These are phyloP conservation scores for Phaffomyces opuntiae DNA, from an alignment of 805 yeast genomes.

Conservation along the genomic window DNA sequence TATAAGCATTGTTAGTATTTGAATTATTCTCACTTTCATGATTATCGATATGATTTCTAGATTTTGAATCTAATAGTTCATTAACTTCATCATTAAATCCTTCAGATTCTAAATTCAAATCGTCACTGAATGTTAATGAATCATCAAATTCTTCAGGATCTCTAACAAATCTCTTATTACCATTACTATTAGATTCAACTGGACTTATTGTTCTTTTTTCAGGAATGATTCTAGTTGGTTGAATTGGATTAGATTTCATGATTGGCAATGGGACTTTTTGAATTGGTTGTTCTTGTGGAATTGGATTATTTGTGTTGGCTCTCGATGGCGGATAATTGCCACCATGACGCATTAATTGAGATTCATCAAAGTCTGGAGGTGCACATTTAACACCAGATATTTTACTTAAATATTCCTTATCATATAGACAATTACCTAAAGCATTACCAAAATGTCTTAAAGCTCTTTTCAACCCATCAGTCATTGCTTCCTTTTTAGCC, in stretches of 20 bases:
- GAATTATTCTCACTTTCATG: slow-evolving; percentile 8
- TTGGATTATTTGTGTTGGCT: slow-evolving; percentile 10
- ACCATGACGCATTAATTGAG: slow-evolving; percentile 30
- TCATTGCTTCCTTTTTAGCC: slow-evolving; percentile 76
- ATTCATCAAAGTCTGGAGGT: slow-evolving; percentile 39
- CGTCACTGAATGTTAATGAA: slow-evolving; percentile 48
- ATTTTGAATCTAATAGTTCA: slow-evolving; percentile 14
- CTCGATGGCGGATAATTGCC: slow-evolving; percentile 12
- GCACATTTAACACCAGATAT: slow-evolving; percentile 36
- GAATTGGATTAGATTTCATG: neutral
- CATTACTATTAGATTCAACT: slow-evolving; percentile 1
- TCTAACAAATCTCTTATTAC: slow-evolving; percentile 3
- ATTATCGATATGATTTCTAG: slow-evolving; percentile 7
- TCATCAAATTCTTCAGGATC: slow-evolving; percentile 40
- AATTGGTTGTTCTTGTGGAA: neutral
- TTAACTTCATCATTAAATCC: slow-evolving; percentile 26
- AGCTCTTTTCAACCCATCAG: slow-evolving; percentile 77
- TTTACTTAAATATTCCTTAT: slow-evolving; percentile 51
- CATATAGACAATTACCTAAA: slow-evolving; percentile 79
- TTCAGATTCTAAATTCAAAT: slow-evolving; percentile 31
- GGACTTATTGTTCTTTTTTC: slow-evolving; percentile 11
- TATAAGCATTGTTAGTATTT: neutral
- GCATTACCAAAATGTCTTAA: slow-evolving; percentile 78
- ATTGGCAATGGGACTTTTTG: slow-evolving; percentile 1
- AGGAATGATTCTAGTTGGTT: slow-evolving; percentile 6